Base-by-base conservation (phyloP, 2,329 filamentous ascomycete species). In the Diaporthe vexans region DNA sequence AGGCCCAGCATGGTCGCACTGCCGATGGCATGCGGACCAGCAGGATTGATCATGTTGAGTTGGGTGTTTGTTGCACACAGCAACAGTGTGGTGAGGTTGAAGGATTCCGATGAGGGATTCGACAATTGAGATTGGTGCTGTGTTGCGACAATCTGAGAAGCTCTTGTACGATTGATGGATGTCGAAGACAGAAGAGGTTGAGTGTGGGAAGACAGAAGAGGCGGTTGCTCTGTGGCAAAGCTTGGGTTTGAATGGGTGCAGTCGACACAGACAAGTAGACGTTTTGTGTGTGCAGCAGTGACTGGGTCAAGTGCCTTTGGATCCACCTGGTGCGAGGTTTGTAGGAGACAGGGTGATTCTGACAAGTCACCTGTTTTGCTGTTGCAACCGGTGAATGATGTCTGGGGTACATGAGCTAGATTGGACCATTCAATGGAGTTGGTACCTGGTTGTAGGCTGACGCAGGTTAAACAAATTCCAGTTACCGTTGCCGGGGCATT, bases 1-100 rank as follows among this genome's bases (percentile, higher is more conserved):
- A 72, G 19, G 11, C 69, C 69, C 57, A 63, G 43, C 57, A 52
- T 71, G 13, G 35, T 26, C 52, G 15, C 19, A n/a, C 21, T 8
- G 3, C 61, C 13, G 10, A 40, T 3, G 11, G 33, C 4, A 26
- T 33, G 48, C 2, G 26, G 15, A 37, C n/a, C 19, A 37, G 15
- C 21, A 3, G 0, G 21, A 29, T 5, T 40, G 46, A 37, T 52
- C 54, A 71, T 71, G 56, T 11, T 19, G 21, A 21, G 4, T 11
- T 24, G 24, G 9, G 35, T 24, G 15, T 33, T 2, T 19, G 21
- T 11, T 51, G 15, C 35, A 3, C 21, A 26, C 33, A 17, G 46
- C 5, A 4, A 11, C 17, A 54, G 48, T n/a, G 0, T 4, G 3
- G 9, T 37, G 63, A 40, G 4, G 13, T 3, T 3, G 48, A 54